Base-by-base conservation (phyloP, 805 yeast genomes). In the Cyberlindnera nakhonratchasimensis region DNA sequence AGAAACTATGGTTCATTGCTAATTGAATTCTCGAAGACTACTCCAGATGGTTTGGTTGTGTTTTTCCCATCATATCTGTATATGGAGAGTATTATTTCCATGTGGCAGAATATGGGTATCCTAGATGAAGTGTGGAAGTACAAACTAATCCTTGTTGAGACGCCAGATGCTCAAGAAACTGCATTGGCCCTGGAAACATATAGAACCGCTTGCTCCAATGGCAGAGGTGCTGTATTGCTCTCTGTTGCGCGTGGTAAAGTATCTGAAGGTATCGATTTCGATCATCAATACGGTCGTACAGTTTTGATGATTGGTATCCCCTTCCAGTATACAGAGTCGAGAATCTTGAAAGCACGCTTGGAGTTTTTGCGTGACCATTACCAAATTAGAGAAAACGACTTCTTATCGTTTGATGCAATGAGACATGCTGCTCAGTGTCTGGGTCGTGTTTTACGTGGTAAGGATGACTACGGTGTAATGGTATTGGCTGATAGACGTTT, bases 191-290 rank as follows among this genome's bases (percentile, higher is more conserved):
- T 93, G 52, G 99, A 93, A 51, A 93, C 98, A 0, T 93, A 90
- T 62, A 71, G 99, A 56, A 86, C 89, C 24, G 99, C 99, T 0
- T 93, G 99, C 58, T 82, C 91, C 1, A 93, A 93, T 63, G 99
- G 99, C 4, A 72, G 99, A 51, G 99, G 99, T 4, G 99, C 99
- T 0, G 91, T 95, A 2, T 73, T 93, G 57, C 73, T 93, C 30
- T 88, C 96, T 26, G 99, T 93, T 46, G 99, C 99, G 12, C 89
- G 99, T 74, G 99, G 99, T 8, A 93, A 93, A 60, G 99, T 93
- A 1, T 86, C 96, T 1, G 99, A 93, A 65, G 99, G 99, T 47
- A 93, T 93, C 53, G 99, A 93, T 88, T 93, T 93, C 68, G 98
- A 93, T 61, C 96, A 93, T 62, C 99, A 93, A 51, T 93, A 86